Percentiles rank a stretch among this genome's conserved stretches.
phyloP scores from a whole-genome alignment of 2,329 filamentous ascomycete species.

The Penicillium corylophilum region DNA sequence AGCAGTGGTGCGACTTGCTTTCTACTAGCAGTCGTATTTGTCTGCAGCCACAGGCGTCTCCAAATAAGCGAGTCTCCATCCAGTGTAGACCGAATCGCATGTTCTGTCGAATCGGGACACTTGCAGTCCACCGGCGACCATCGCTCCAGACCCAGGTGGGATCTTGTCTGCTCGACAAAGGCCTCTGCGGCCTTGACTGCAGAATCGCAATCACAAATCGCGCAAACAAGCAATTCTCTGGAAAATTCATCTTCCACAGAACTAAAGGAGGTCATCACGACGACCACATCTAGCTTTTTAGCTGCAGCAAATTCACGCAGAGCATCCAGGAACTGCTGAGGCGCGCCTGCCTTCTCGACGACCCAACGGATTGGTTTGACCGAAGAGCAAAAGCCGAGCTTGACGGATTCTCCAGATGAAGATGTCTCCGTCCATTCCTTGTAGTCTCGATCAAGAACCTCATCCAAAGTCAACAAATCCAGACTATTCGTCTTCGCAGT shows the following conservation, averaged over 20 bases:
- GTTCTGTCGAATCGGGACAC: conserved; percentile 14
- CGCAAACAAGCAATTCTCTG: conserved; percentile 53
- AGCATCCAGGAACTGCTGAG: conserved; percentile 39
- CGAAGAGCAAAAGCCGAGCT: conserved; percentile 59
- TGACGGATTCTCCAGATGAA: conserved; percentile 34
- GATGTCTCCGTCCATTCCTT: conserved; percentile 58
- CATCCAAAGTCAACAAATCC: conserved; percentile 51
- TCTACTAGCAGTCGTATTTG: conserved; percentile 57
- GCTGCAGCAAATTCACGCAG: conserved; percentile 49
- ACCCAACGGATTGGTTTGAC: conserved; percentile 58
- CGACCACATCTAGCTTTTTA: conserved; percentile 52
- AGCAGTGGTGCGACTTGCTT: conserved; percentile 64
- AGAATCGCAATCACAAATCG: conserved; percentile 38
- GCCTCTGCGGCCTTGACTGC: conserved; percentile 46
- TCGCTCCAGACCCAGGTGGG: conserved; percentile 44
- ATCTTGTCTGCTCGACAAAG: conserved; percentile 43
- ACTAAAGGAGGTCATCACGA: conserved; percentile 60
- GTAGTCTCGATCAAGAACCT: conserved; percentile 62
- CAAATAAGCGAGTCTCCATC: conserved; percentile 31
- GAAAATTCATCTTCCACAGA: conserved; percentile 45
- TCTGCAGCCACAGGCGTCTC: conserved; percentile 57
- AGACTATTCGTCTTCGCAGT: conserved; percentile 57
- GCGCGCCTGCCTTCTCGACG: conserved; percentile 46
- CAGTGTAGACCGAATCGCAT: conserved; percentile 17
- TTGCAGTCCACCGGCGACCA: conserved; percentile 32